Evolutionary conservation across 1,284 basidiomycete species (phyloP).

Genomic region (Thecaphora thlaspeos): DNA sequence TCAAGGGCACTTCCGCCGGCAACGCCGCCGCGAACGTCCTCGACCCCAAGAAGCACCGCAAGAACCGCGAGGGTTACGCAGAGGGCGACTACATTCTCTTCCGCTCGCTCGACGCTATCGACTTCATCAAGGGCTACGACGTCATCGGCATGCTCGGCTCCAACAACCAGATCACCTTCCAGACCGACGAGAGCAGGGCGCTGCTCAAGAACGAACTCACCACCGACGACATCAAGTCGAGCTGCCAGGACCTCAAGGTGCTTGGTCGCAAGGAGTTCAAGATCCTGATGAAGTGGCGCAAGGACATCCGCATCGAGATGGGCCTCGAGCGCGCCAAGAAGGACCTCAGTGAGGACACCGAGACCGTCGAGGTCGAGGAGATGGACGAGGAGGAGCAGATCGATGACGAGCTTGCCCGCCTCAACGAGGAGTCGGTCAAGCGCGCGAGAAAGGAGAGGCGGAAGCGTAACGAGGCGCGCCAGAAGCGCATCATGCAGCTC

Average conservation of each 20-base stretch:
- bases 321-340: constrained; percentile 42
- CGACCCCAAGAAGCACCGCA: constrained; percentile 92
- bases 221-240: constrained; percentile 75
- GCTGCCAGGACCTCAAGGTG: constrained; percentile 90
- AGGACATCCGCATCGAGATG: constrained; percentile 70
- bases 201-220: constrained; percentile 63
- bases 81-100: constrained; percentile 92
- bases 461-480: constrained; percentile 83
- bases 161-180: constrained; percentile 80
- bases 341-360: constrained; percentile 30
- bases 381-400: constrained; percentile 65
- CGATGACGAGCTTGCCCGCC: constrained; percentile 71
- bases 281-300: constrained; percentile 79
- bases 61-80: constrained; percentile 89
- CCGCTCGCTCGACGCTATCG: constrained; percentile 70
- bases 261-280: constrained; percentile 98
- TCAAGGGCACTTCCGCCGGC: constrained; percentile 46
- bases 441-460: constrained; percentile 76
- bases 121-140: constrained; percentile 68
- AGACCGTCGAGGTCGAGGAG: constrained; percentile 67
- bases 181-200: constrained; percentile 69
- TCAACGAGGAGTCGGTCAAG: constrained; percentile 77
- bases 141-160: constrained; percentile 74
- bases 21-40: constrained; percentile 73
- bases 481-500: constrained; percentile 86